Evolutionary conservation across 352 stramenopile species (phyloP), one percentile per base, ranked within the genome.

Genomic region (Pythium graminicola): DNA sequence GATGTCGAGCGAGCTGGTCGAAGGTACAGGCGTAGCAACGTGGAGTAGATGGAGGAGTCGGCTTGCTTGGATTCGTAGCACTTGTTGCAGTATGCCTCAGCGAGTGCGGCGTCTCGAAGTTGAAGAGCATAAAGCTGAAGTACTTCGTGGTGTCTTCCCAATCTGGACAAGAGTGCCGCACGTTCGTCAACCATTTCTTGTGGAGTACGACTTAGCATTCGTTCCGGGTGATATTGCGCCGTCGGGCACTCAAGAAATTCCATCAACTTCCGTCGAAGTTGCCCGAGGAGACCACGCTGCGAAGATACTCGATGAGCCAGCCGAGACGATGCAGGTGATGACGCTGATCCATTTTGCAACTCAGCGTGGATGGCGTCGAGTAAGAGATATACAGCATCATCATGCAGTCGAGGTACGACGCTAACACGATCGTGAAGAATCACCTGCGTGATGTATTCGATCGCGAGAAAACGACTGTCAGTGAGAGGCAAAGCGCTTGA

Each of bases 41-140:
- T 84, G 23, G 81, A 87, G 53, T 93, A 93, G 33, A 93, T 91
- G 28, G 76, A 91, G 8, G 76, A 77, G 28, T 90, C 82, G 1
- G 74, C 76, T 24, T 78, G 64, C 40, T 89, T 89, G 1, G 65
- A 67, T 29, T 88, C 75, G 55, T 81, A 93, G 61, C 79, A 90
- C 17, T 75, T 72, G 44, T 93, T 89, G 62, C 82, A 91, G 44
- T 93, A 91, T 1, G 66, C 62, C 47, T 93, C 82, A 0, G 82
- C 82, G 16, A 91, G 60, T 20, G 72, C 67, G 26, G 81, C 65
- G 52, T 93, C 81, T 9, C 81, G 73, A 11, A 93, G 64, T 27
- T 90, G 67, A n/a, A 90, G 49, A 22, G 79, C 72, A 50, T 90
- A 91, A 1, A 93, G 69, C 32, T 88, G 71, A 11, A 93, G 65